Conservation (phyloP, 208 protist genomes). For the Acanthamoeba healyi region DNA sequence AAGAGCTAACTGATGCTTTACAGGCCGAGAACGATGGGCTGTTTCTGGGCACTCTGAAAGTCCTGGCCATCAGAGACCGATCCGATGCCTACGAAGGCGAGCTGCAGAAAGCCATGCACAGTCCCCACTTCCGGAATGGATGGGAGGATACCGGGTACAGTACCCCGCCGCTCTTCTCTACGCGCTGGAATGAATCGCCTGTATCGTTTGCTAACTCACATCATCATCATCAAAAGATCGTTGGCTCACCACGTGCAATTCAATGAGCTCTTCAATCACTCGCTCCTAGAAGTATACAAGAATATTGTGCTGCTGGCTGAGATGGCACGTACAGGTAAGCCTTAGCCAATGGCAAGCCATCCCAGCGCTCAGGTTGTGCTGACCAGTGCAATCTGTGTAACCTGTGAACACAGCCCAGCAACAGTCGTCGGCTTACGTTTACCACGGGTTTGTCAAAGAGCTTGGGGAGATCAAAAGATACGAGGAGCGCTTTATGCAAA, state of each 20-base stretch:
- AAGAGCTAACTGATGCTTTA: not conserved
- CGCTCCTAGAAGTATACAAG: not conserved
- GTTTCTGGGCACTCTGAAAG: not conserved
- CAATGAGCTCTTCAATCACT: not conserved
- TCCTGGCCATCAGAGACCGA: not conserved
- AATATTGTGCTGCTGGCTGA: not conserved
- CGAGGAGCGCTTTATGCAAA: not conserved
- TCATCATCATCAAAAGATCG: not conserved
- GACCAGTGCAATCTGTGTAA: too few species aligned
- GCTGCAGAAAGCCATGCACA: not conserved
- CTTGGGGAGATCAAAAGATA: not conserved
- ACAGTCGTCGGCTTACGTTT: not conserved
- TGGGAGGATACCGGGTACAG: not conserved
- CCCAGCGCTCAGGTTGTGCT: too few species aligned
- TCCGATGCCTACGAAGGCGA: not conserved
- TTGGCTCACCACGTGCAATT: not conserved
- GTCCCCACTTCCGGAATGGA: not conserved
- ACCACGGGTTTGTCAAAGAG: not conserved
- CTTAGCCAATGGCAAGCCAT: too few species aligned
- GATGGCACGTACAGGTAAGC: too few species aligned
- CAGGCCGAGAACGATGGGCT: constrained; percentile 14
- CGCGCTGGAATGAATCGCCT: too few species aligned
- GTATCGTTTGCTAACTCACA: not conserved
- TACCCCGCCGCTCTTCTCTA: too few species aligned
- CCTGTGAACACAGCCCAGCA: not conserved